These are phyloP conservation scores for Malassezia nana DNA, from an alignment of 1,284 basidiomycete species.

Conservation along the genomic window DNA sequence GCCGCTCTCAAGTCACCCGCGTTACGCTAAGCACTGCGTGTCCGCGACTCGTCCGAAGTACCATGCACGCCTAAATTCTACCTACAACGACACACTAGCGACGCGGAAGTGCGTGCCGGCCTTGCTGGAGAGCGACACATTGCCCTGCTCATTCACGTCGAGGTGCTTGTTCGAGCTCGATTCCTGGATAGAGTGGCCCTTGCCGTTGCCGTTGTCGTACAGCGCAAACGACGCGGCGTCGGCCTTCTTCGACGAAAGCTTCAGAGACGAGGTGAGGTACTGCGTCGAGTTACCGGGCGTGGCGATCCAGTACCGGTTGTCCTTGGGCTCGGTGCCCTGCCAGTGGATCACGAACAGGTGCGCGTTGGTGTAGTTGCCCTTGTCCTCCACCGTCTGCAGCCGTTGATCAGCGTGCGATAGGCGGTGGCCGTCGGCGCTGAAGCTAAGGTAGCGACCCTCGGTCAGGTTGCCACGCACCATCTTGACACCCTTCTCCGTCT, in stretches of 20 bases:
- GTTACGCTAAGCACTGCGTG: not conserved
- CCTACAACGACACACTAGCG: not conserved
- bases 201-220: constrained; percentile 2
- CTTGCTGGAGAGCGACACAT: not conserved
- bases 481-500: constrained; percentile 23
- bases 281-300: not conserved
- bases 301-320: constrained; percentile 8
- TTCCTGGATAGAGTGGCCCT: constrained; percentile 2
- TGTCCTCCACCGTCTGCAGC: not conserved
- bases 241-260: not conserved
- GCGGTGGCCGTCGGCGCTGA: constrained; percentile 18
- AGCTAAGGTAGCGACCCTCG: constrained; percentile 26
- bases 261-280: not conserved
- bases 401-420: constrained; percentile 2
- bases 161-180: constrained; percentile 2
- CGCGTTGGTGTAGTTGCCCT: not conserved
- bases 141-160: not conserved
- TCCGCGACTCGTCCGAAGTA: not conserved
- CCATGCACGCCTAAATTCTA: not conserved
- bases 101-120: not conserved
- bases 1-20: not conserved
- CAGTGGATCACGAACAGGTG: constrained; percentile 16
- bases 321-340: constrained; percentile 7
- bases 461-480: constrained; percentile 23
- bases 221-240: not conserved